These are phyloP conservation scores for Aspergillus japonicus DNA, from an alignment of 2,329 filamentous ascomycete genomes.

Conservation along the genomic window DNA sequence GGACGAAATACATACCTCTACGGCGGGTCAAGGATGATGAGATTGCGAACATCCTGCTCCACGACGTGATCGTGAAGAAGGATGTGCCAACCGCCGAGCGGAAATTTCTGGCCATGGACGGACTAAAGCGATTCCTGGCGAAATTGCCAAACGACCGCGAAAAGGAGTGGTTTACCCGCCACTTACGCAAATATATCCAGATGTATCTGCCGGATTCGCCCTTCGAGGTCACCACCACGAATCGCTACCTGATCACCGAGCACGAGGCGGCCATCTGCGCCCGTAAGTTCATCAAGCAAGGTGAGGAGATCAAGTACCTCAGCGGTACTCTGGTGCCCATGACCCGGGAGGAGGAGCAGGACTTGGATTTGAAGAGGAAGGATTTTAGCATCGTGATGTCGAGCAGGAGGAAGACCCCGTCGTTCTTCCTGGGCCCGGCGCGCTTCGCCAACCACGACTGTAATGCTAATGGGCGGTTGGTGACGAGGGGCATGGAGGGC, in stretches of 20 bases:
- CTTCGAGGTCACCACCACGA: constrained; percentile 90
- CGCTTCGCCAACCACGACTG: constrained; percentile 98
- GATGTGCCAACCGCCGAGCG: constrained; percentile 69
- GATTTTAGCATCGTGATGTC: constrained; percentile 98
- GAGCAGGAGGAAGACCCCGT: constrained; percentile 84
- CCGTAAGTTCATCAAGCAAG: constrained; percentile 72
- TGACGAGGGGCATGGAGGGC: constrained; percentile 77
- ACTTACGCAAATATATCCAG: constrained; percentile 85
- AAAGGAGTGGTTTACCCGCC: constrained; percentile 79
- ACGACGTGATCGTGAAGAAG: constrained; percentile 71
- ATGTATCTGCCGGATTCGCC: constrained; percentile 93
- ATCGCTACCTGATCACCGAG: constrained; percentile 87
- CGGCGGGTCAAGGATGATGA: constrained; percentile 71
- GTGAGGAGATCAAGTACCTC: constrained; percentile 86
- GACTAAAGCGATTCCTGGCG: constrained; percentile 69
- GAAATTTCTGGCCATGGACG: constrained; percentile 69
- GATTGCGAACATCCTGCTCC: constrained; percentile 59
- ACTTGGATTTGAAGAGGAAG: constrained; percentile 75
- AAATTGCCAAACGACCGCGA: constrained; percentile 72
- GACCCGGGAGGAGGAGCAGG: constrained; percentile 84
- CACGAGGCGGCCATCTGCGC: constrained; percentile 88
- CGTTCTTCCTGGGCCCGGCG: constrained; percentile 89
- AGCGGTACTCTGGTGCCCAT: constrained; percentile 89
- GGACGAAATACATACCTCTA: constrained; percentile 78
- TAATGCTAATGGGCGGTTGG: constrained; percentile 82